phyloP scores from a whole-genome alignment of 2,329 filamentous ascomycete species.

The Aspergillus candidus region DNA sequence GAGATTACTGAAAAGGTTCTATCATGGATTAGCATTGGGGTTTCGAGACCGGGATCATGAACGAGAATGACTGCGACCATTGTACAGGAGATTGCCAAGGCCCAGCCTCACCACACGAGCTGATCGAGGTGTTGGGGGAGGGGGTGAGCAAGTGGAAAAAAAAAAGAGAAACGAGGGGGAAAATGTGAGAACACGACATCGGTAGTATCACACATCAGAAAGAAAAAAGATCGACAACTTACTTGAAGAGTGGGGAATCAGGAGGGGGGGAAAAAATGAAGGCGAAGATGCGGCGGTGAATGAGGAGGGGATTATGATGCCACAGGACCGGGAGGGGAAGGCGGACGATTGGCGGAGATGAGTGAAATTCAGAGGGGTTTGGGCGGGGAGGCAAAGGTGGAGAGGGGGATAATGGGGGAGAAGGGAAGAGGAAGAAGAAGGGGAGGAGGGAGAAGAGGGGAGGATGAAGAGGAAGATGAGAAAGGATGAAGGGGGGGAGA shows the following conservation, averaged over 20 bases:
- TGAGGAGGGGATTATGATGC: not conserved
- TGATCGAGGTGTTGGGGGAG: no score
- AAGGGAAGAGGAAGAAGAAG: slow-evolving; percentile 10
- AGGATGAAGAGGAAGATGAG: slow-evolving; percentile 11
- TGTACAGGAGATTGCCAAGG: no score
- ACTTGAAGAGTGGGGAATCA: not conserved
- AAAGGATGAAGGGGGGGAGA: slow-evolving; percentile 13
- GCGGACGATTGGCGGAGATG: slow-evolving; percentile 7
- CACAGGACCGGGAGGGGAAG: slow-evolving; percentile 1
- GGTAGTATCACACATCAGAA: not conserved
- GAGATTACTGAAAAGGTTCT: not conserved
- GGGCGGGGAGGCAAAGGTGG: slow-evolving; percentile 23
- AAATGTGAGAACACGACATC: not conserved
- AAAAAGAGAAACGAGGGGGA: slow-evolving; percentile 3
- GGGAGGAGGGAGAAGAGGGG: slow-evolving; percentile 8
- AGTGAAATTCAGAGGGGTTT: slow-evolving; percentile 19
- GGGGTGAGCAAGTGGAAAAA: no score
- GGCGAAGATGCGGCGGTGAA: not conserved
- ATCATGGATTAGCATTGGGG: not conserved
- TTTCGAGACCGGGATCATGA: no score
- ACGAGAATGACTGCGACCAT: no score
- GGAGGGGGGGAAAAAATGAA: not conserved
- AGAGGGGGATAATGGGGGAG: slow-evolving; percentile 21
- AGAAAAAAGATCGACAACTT: not conserved
- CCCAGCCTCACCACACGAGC: no score